These are phyloP conservation scores for Aspergillus tamarii DNA, from an alignment of 2,329 filamentous ascomycete genomes.

Conservation along the genomic window DNA sequence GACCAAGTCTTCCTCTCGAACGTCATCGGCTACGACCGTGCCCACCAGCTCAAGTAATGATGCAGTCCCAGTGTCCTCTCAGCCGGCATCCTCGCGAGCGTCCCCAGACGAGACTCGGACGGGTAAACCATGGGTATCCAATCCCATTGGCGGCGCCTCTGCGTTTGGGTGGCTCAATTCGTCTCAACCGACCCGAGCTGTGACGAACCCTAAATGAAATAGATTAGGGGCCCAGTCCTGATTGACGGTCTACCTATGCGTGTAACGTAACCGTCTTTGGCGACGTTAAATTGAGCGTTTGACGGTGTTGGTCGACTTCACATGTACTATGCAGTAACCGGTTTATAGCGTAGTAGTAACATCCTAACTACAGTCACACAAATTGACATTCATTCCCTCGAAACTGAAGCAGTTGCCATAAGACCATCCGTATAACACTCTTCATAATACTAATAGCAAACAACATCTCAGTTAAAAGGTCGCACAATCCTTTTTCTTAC, in stretches of 20 bases:
- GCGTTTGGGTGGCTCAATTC: slow-evolving; percentile 90
- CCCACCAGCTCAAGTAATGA: slow-evolving; percentile 21
- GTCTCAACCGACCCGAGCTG: slow-evolving; percentile 25
- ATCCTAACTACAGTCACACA: not conserved
- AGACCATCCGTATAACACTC: not conserved
- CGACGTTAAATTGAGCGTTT: not conserved
- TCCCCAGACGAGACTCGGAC: slow-evolving; percentile 34
- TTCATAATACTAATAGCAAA: not conserved
- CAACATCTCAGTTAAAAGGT: not conserved
- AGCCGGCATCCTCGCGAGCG: slow-evolving; percentile 23
- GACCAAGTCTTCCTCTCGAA: slow-evolving; percentile 59
- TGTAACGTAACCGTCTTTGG: not conserved
- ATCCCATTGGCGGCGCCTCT: slow-evolving; percentile 88
- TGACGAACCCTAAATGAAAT: slow-evolving; percentile 28
- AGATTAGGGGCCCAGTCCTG: slow-evolving; percentile 22
- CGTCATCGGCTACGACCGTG: slow-evolving; percentile 29
- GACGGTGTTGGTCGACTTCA: not conserved
- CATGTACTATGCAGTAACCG: slow-evolving; percentile 16
- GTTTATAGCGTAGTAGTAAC: slow-evolving; percentile 18
- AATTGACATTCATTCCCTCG: not conserved
- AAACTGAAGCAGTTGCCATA: not conserved
- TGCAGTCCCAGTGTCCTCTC: slow-evolving; percentile 15
- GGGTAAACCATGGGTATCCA: slow-evolving; percentile 63
- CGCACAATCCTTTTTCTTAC: not conserved
- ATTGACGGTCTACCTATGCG: not conserved